Percentiles rank a stretch among this genome's conserved stretches.
phyloP scores from a whole-genome alignment of 192 early-diverging fungal genomes.

The Backusella psychrophila region DNA sequence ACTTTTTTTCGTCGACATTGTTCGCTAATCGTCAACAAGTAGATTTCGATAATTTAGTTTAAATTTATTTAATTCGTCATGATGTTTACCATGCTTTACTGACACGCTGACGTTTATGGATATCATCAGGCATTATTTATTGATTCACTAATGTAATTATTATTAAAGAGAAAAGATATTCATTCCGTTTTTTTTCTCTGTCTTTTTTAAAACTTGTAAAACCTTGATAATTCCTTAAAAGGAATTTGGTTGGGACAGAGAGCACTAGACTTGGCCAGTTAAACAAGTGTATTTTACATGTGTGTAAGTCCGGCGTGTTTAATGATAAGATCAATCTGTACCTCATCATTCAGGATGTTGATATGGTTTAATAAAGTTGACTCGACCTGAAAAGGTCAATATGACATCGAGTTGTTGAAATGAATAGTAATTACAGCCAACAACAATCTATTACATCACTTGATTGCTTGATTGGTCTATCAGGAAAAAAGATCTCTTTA shows the following conservation, averaged over 20 bases:
- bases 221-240: neutral
- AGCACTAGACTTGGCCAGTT: neutral
- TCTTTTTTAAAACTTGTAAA: neutral
- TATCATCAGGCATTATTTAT: constrained; percentile 2
- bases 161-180: neutral
- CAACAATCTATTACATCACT: too few species aligned
- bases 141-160: neutral
- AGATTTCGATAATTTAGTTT: neutral
- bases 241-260: neutral
- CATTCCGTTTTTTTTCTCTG: too few species aligned
- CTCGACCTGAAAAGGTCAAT: too few species aligned
- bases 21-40: constrained; percentile 49
- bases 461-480: too few species aligned
- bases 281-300: neutral
- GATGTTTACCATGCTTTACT: constrained; percentile 29
- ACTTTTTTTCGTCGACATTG: constrained; percentile 79
- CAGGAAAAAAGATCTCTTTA: too few species aligned
- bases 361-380: too few species aligned
- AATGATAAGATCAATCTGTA: too few species aligned
- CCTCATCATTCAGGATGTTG: too few species aligned
- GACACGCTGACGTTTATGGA: constrained; percentile 29
- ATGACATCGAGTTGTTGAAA: too few species aligned
- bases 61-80: neutral
- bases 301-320: too few species aligned
- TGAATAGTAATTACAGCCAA: too few species aligned